phyloP scores from a whole-genome alignment of 495 filamentous ascomycete species.

The Copromyces sp. region DNA sequence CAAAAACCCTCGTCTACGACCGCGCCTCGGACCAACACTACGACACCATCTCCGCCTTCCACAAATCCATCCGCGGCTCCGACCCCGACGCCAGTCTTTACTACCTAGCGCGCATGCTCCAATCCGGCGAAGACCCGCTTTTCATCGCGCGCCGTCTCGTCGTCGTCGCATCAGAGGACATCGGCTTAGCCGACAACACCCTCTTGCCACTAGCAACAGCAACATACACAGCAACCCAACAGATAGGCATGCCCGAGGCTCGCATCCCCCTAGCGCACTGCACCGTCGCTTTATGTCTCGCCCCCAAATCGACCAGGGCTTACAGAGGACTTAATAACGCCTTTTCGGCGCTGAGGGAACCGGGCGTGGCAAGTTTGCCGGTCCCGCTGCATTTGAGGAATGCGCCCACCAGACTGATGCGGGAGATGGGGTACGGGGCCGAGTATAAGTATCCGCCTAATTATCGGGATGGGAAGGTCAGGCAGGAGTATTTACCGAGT shows the following conservation, averaged over 20 bases:
- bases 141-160: slow-evolving; percentile 88
- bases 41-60: slow-evolving; percentile 92
- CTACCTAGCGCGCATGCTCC: slow-evolving; percentile 93
- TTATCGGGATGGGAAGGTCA: slow-evolving; percentile 72
- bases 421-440: slow-evolving; percentile 77
- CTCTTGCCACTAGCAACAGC: slow-evolving; percentile 78
- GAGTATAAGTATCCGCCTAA: slow-evolving; percentile 97
- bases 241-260: slow-evolving; percentile 88
- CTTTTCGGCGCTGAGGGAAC: slow-evolving; percentile 61
- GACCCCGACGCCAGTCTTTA: slow-evolving; percentile 82
- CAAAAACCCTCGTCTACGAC: slow-evolving; percentile 89
- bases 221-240: slow-evolving; percentile 74
- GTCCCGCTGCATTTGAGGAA: slow-evolving; percentile 85
- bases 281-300: slow-evolving; percentile 69
- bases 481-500: slow-evolving; percentile 83
- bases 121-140: slow-evolving; percentile 86
- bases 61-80: slow-evolving; percentile 86
- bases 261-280: slow-evolving; percentile 86
- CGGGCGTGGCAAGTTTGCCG: slow-evolving; percentile 65
- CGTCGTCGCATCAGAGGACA: slow-evolving; percentile 83
- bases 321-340: slow-evolving; percentile 79
- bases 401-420: slow-evolving; percentile 86
- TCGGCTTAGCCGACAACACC: slow-evolving; percentile 82
- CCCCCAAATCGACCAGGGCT: slow-evolving; percentile 75
- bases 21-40: slow-evolving; percentile 91